Conservation (phyloP, 1,139 yeast species). For the Scheffersomyces segobiensis region DNA sequence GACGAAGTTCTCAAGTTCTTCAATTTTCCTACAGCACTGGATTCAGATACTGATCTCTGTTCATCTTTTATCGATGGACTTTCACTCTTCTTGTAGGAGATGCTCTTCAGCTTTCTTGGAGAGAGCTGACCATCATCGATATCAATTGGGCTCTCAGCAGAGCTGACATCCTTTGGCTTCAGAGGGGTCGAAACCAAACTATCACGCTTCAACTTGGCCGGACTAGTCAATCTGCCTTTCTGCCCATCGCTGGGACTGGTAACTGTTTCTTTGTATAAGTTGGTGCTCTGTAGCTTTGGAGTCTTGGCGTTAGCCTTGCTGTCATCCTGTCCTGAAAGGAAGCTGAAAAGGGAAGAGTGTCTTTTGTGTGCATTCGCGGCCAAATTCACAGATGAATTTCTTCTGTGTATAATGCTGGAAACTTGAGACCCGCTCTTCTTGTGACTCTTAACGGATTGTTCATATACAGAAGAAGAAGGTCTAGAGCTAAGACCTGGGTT, state of each 20-base stretch:
- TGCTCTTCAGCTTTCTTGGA: slow-evolving; percentile 38
- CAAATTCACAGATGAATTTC: slow-evolving; percentile 29
- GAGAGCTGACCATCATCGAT: slow-evolving; percentile 35
- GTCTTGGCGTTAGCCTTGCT: slow-evolving; percentile 3
- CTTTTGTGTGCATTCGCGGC: slow-evolving; percentile 26
- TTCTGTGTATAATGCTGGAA: slow-evolving; percentile 22
- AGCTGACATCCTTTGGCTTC: slow-evolving; percentile 7
- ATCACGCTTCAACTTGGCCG: slow-evolving; percentile 26
- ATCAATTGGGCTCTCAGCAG: slow-evolving; percentile 21
- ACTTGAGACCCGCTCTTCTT: slow-evolving; percentile 27
- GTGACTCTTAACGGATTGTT: slow-evolving; percentile 31
- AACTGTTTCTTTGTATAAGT: slow-evolving; percentile 3
- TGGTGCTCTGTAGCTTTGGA: slow-evolving; percentile 5
- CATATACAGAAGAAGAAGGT: slow-evolving; percentile 49
- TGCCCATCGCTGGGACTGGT: background rate
- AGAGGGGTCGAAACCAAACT: slow-evolving; percentile 11
- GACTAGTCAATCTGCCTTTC: slow-evolving; percentile 20
- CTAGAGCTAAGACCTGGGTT: slow-evolving; percentile 23
- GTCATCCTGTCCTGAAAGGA: slow-evolving; percentile 31
- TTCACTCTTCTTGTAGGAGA: slow-evolving; percentile 15
- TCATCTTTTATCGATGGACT: slow-evolving; percentile 20
- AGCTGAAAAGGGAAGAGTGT: slow-evolving; percentile 50
- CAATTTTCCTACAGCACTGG: slow-evolving; percentile 17
- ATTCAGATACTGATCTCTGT: slow-evolving; percentile 37
- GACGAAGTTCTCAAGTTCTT: slow-evolving; percentile 46